Conservation (phyloP, 805 yeast species). For the Candida michaelii region DNA sequence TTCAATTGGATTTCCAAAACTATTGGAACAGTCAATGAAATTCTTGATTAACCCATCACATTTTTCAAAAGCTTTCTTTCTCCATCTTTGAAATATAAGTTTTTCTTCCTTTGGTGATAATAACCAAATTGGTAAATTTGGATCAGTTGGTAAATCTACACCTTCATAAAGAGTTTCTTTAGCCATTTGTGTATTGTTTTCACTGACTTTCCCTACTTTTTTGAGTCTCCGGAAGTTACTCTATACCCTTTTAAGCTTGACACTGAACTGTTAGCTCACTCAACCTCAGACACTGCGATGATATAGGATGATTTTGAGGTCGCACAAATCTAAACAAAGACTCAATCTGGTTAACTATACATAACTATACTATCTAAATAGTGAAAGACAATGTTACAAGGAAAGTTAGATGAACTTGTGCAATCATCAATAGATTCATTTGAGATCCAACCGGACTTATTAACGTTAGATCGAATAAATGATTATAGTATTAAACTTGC, state of each 20-base stretch:
- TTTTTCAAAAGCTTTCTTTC: constrained; percentile 58
- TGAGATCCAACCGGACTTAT: constrained; percentile 52
- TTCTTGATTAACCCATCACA: constrained; percentile 72
- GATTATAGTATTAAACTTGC: constrained; percentile 25
- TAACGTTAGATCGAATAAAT: constrained; percentile 44
- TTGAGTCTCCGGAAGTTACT: too few species aligned
- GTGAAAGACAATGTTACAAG: constrained; percentile 27
- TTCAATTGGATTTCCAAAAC: constrained; percentile 54
- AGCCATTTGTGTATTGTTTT: too few species aligned
- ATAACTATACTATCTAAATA: neutral
- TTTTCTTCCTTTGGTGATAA: constrained; percentile 76
- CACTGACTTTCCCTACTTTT: too few species aligned
- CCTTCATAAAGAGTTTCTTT: constrained; percentile 36
- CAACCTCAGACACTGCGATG: neutral
- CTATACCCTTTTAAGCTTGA: too few species aligned
- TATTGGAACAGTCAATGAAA: constrained; percentile 66
- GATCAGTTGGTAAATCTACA: constrained; percentile 40
- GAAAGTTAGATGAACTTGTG: constrained; percentile 34
- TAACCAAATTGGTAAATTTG: constrained; percentile 69
- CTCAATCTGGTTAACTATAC: neutral
- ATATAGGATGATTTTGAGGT: constrained; percentile 6
- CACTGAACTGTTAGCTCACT: too few species aligned
- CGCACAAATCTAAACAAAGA: constrained; percentile 9
- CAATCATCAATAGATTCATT: constrained; percentile 47
- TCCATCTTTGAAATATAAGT: constrained; percentile 69